Conservation (phyloP, 2,329 filamentous ascomycete species). For the Fusarium staphyleae region DNA sequence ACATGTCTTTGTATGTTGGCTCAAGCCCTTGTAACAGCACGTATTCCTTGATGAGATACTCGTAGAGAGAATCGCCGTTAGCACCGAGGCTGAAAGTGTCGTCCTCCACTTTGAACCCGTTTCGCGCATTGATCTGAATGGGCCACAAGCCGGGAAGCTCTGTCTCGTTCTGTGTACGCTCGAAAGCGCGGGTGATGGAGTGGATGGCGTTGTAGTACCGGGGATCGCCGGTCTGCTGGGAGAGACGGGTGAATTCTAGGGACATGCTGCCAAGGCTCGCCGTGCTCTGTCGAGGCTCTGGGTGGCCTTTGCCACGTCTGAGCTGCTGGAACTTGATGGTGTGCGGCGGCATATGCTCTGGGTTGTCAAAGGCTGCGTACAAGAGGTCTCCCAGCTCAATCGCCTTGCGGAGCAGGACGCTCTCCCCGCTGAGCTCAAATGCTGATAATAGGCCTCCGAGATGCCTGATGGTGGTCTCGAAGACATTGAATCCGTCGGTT, state of each 20-base stretch:
- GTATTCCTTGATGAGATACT: slow-evolving; percentile 72
- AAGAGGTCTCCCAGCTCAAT: slow-evolving; percentile 67
- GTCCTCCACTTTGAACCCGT: slow-evolving; percentile 43
- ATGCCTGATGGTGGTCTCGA: slow-evolving; percentile 73
- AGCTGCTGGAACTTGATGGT: slow-evolving; percentile 53
- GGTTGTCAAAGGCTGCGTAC: slow-evolving; percentile 70
- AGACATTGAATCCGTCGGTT: slow-evolving; percentile 61
- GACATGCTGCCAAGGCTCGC: slow-evolving; percentile 61
- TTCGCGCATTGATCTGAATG: slow-evolving; percentile 56
- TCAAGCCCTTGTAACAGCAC: slow-evolving; percentile 68
- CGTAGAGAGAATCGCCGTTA: slow-evolving; percentile 64
- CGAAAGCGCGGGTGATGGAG: slow-evolving; percentile 62
- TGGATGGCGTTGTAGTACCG: slow-evolving; percentile 68
- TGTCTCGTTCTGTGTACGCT: slow-evolving; percentile 59
- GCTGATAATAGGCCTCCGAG: slow-evolving; percentile 71
- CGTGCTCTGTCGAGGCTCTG: slow-evolving; percentile 42
- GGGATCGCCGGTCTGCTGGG: slow-evolving; percentile 65
- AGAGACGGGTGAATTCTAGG: slow-evolving; percentile 68
- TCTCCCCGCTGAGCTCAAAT: slow-evolving; percentile 68
- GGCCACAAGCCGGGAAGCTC: slow-evolving; percentile 69
- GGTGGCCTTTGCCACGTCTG: slow-evolving; percentile 45
- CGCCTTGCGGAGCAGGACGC: slow-evolving; percentile 64
- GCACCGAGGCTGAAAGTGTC: slow-evolving; percentile 55
- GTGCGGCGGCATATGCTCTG: slow-evolving; percentile 66
- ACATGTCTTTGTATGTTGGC: slow-evolving; percentile 49